Base-by-base conservation (phyloP, 1,139 yeast species). In the Suhomyces coccinellae region DNA sequence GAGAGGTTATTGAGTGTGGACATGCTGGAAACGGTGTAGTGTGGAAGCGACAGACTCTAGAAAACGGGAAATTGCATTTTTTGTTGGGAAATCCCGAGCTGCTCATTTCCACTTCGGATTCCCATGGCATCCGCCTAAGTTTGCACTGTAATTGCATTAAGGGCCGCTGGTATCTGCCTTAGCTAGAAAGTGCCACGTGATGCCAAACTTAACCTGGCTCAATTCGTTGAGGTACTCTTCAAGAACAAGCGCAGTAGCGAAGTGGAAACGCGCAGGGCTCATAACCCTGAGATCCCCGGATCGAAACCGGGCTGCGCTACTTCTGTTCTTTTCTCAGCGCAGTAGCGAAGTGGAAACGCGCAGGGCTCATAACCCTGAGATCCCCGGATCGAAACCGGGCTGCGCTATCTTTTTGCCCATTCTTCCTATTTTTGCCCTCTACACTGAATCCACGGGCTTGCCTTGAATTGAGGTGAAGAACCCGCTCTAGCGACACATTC, bases 231-330 rank as follows among this genome's bases (percentile, higher is more conserved):
- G 1, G 4, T 12, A 10, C 3, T 3, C 7, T 27, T 29, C 43
- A 39, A 15, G 17, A 43, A 43, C 11, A 32, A 73, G 87, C 88
- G 87, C 83, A 82, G 89, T 87, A 95, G 93, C 96, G 96, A 96
- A 87, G 96, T 83, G 96, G 96, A 86, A 87, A 96, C 96, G 96
- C 95, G 95, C 95, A 85, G 95, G 95, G 95, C 95, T 86, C 95
- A 88, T 89, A 89, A 89, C 97, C 96, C 96, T 87, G 96, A 88
- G 85, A 96, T 87, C 96, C 95, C 83, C 78, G 95, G 96, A 89
- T 89, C 97, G 96, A 89, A 87, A 89, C 97, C 91, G 78, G 84
- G 95, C 93, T 87, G 87, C 95, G 96, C 96, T 88, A 87, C 24
- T 41, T 30, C 22, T 40, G 38, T 44, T 41, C 35, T 51, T 51